Evolutionary conservation across 2,329 filamentous ascomycete genomes (phyloP).

Genomic region (Colletotrichum higginsianum): DNA sequence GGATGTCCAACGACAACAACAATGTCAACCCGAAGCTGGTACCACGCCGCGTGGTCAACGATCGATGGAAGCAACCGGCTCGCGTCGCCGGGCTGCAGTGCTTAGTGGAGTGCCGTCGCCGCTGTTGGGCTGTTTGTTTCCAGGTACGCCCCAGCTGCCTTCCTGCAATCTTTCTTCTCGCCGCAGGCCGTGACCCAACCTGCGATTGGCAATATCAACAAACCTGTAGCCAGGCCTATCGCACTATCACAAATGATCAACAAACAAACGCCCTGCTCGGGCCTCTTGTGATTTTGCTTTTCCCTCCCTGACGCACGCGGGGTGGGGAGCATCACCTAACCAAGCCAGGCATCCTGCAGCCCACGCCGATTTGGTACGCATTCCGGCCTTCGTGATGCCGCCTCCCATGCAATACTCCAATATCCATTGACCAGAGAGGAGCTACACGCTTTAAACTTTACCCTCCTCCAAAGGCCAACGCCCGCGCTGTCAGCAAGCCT

Average conservation of each 20-base stretch:
- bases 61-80: conserved; percentile 25
- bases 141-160: conserved; percentile 20
- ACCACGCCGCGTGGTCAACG: conserved; percentile 24
- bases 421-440: not conserved
- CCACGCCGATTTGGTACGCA: not conserved
- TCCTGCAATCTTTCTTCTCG: conserved; percentile 17
- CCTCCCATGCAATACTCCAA: not conserved
- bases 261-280: conserved; percentile 26
- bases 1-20: not conserved
- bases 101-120: not conserved
- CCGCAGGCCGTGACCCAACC: not conserved
- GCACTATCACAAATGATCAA: conserved; percentile 19
- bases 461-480: conserved; percentile 24
- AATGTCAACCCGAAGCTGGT: conserved; percentile 8
- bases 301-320: not conserved
- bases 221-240: conserved; percentile 17
- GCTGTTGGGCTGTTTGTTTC: conserved; percentile 22
- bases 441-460: conserved; percentile 1
- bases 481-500: conserved; percentile 8
- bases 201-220: conserved; percentile 12
- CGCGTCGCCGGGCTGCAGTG: conserved; percentile 21
- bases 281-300: conserved; percentile 7
- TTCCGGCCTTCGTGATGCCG: not conserved
- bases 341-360: conserved; percentile 19
- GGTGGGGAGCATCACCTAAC: not conserved